Evolutionary conservation across 306 rosid species (phyloP).

Genomic region (Castanopsis chinensis): DNA sequence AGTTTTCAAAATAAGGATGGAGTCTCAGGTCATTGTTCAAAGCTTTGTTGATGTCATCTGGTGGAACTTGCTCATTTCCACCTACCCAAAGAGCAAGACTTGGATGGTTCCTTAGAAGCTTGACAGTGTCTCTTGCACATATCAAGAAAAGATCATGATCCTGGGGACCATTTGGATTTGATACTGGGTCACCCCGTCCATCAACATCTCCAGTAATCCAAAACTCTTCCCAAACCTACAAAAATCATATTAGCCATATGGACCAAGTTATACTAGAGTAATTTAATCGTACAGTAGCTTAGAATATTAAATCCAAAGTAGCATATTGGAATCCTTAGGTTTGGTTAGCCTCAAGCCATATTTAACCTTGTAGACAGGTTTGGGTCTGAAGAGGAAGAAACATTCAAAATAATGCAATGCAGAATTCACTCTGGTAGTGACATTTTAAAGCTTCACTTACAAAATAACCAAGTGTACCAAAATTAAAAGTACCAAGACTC

Average conservation of each 20-base stretch:
- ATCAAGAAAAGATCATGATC: constrained; percentile 94
- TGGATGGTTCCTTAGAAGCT: constrained; percentile 89
- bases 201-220: constrained; percentile 98
- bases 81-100: constrained; percentile 99
- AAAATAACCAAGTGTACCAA: not conserved
- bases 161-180: constrained; percentile 83
- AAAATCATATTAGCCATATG: constrained; percentile 21
- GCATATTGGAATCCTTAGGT: not conserved
- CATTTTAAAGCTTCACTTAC: not conserved
- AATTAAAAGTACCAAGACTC: not conserved
- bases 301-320: not conserved
- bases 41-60: constrained; percentile 69
- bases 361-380: no score
- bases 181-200: constrained; percentile 81
- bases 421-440: not conserved
- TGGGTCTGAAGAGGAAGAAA: no score
- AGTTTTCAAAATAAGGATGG: constrained; percentile 59
- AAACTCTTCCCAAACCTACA: constrained; percentile 97
- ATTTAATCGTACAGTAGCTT: not conserved
- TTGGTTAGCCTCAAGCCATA: not conserved
- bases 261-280: constrained; percentile 19
- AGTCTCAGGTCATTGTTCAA: constrained; percentile 69
- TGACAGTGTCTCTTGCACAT: constrained; percentile 92
- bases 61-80: constrained; percentile 96
- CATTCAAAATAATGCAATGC: not conserved